phyloP scores from a whole-genome alignment of 2,329 filamentous ascomycete species.

The Furcasterigmium furcatum region DNA sequence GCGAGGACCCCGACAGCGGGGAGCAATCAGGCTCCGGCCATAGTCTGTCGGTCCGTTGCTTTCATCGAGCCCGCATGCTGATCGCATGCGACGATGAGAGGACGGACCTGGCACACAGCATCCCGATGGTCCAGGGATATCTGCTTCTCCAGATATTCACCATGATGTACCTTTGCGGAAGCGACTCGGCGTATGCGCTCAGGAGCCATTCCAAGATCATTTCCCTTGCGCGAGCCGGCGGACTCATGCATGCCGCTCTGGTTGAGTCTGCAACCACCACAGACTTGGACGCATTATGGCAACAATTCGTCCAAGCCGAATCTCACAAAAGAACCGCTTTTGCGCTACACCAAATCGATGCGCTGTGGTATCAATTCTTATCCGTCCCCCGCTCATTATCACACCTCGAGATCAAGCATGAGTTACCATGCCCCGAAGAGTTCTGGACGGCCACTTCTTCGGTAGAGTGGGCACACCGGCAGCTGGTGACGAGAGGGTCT shows the following conservation, averaged over 20 bases:
- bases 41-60: constrained; percentile 26
- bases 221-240: constrained; percentile 27
- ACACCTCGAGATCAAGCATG: constrained; percentile 39
- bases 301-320: constrained; percentile 29
- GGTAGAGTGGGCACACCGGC: constrained; percentile 27
- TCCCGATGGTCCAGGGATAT: constrained; percentile 30
- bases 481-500: constrained; percentile 19
- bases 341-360: constrained; percentile 37
- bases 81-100: constrained; percentile 15
- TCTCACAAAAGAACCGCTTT: constrained; percentile 38
- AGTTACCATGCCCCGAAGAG: constrained; percentile 32
- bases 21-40: constrained; percentile 19
- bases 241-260: constrained; percentile 28
- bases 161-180: constrained; percentile 38
- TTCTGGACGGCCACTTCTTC: constrained; percentile 33
- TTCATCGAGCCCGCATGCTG: constrained; percentile 23
- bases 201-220: constrained; percentile 37
- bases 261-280: constrained; percentile 16
- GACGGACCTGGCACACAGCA: constrained; percentile 10
- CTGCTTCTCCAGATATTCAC: constrained; percentile 35
- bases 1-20: constrained; percentile 27
- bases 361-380: constrained; percentile 39
- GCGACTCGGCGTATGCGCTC: constrained; percentile 27
- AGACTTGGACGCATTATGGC: constrained; percentile 34
- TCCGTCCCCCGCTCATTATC: constrained; percentile 30